Conservation (phyloP, 2,329 filamentous ascomycete species). For the Chalara sp. region DNA sequence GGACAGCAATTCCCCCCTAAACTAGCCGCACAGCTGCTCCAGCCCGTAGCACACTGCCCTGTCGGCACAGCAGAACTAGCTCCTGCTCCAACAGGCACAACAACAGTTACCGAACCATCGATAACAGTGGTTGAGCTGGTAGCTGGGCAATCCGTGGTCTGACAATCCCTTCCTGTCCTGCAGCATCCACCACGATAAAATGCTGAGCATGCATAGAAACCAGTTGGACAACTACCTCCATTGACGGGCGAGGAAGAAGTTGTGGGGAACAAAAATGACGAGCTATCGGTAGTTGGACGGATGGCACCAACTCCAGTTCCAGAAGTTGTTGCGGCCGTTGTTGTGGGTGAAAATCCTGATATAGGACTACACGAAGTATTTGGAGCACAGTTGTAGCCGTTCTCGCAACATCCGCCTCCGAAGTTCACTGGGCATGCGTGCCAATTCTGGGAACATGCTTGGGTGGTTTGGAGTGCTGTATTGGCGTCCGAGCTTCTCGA, state of each 20-base stretch:
- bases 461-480: constrained; percentile 11
- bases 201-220: constrained; percentile 87
- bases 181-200: constrained; percentile 80
- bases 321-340: constrained; percentile 31
- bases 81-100: constrained; percentile 49
- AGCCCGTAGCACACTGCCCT: constrained; percentile 65
- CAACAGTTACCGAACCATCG: constrained; percentile 62
- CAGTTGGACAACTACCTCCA: constrained; percentile 61
- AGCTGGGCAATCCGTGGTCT: constrained; percentile 69
- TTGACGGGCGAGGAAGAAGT: constrained; percentile 25
- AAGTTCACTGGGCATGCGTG: constrained; percentile 20
- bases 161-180: constrained; percentile 78
- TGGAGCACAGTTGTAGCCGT: constrained; percentile 22
- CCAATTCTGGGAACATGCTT: constrained; percentile 12
- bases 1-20: constrained; percentile 79
- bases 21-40: constrained; percentile 65
- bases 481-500: constrained; percentile 6
- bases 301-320: constrained; percentile 35
- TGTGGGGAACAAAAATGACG: constrained; percentile 12
- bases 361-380: constrained; percentile 18
- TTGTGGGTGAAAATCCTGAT: constrained; percentile 26
- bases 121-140: constrained; percentile 57
- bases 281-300: constrained; percentile 34
- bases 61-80: constrained; percentile 32
- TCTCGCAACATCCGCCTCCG: constrained; percentile 27